A percentile compares a stretch with the other conserved stretches of the same genome.
These are phyloP conservation scores for Starmerella floricola DNA, from an alignment of 805 yeast species.

Conservation along the genomic window DNA sequence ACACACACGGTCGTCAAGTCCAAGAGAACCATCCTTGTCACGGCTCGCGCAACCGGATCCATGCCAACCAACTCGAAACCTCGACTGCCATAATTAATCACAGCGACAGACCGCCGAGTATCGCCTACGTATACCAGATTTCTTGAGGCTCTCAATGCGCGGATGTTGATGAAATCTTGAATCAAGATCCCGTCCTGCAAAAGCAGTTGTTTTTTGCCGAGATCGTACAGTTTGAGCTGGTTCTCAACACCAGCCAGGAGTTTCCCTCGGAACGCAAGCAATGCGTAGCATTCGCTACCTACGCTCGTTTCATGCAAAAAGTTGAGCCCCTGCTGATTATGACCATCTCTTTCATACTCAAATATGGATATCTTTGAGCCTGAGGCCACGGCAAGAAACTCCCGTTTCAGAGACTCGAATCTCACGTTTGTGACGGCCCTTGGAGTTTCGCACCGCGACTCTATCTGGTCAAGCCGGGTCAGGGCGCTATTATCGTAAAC, in stretches of 20 bases:
- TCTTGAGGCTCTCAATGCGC: conserved; percentile 44
- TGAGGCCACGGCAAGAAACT: conserved; percentile 14
- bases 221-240: conserved; percentile 34
- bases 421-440: neutral
- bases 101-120: conserved; percentile 49
- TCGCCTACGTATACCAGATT: conserved; percentile 61
- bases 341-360: neutral
- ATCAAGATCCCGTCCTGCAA: conserved; percentile 46
- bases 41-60: conserved; percentile 56
- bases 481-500: neutral
- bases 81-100: conserved; percentile 40
- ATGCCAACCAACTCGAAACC: conserved; percentile 52
- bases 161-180: conserved; percentile 38
- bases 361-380: neutral
- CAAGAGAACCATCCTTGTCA: conserved; percentile 46
- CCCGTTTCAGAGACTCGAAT: conserved; percentile 6
- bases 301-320: conserved; percentile 51
- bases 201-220: conserved; percentile 71
- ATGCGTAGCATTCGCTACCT: conserved; percentile 31
- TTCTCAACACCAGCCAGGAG: conserved; percentile 48
- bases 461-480: too few relatives aligned
- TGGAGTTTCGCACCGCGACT: too few relatives aligned
- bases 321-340: conserved; percentile 25
- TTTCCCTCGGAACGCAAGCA: conserved; percentile 46
- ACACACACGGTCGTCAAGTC: conserved; percentile 69